Evolutionary conservation across 2,329 filamentous ascomycete genomes (phyloP), one percentile per base, ranked within the genome.

Genomic region (Phialocephala sp.): DNA sequence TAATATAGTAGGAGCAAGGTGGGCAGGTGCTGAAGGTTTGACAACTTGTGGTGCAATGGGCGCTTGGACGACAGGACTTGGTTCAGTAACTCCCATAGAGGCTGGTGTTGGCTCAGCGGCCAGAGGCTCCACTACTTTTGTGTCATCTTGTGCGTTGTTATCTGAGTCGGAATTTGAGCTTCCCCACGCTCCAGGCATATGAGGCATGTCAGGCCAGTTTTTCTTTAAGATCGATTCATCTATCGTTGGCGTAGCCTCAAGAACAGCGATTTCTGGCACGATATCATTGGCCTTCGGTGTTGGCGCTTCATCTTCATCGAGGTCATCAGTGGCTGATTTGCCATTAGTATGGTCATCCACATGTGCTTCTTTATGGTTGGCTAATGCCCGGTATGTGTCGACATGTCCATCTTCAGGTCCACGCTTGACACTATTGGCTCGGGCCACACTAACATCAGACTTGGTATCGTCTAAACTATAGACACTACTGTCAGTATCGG

Each of bases 121-220:
- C 35, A 62, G 63, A 56, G 71, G 69, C 43, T 68, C 60, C 52
- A 68, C 47, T 45, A 65, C 43, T 6, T 36, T 1, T 20, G 20
- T 24, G 2, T 71, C 62, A n/a, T 69, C 69, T 50, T 60, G 45
- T 2, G 55, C 27, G 24, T 67, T 60, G 55, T 63, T 69, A 41
- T 57, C 67, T 37, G 71, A 68, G 60, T 70, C 70, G n/a, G 68
- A 70, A 0, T 50, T 70, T 6, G 86, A 86, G 68, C 89, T 90
- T 0, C 80, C 83, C 20, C 89, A 91, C 0, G 82, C 83, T 8
- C 88, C 89, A 9, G 89, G 89, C 66, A 75, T 73, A 52, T 68
- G 64, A 12, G 65, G 66, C 66, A 75, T 73, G 47, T 68, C 65
- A 11, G 65, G 66, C 79, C 77, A 75, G 67, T 72, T 69, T 73